Percentiles rank a stretch among this genome's conserved stretches.
phyloP scores from a whole-genome alignment of 768 basidiomycete genomes.

The Tephrocybe sp. region DNA sequence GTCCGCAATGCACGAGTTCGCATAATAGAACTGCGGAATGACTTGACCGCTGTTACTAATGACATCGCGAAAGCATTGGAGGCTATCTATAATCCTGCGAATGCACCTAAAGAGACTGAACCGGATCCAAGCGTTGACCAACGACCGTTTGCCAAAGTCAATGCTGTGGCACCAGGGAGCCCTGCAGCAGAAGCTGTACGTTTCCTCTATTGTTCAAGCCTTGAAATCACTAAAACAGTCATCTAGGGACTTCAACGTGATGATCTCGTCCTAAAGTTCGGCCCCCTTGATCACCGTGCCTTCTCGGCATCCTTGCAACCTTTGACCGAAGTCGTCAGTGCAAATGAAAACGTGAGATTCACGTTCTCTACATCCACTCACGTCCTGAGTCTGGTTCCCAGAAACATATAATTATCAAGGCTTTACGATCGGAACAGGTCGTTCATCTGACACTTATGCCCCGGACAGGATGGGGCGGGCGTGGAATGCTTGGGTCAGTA shows the following conservation, averaged over 20 bases:
- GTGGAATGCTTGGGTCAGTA: conserved; percentile 79
- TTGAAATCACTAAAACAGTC: not conserved
- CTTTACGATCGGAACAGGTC: conserved; percentile 49
- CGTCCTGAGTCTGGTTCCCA: conserved; percentile 31
- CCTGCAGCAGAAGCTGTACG: conserved; percentile 82
- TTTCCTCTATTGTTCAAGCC: not conserved
- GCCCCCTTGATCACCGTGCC: conserved; percentile 51
- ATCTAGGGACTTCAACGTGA: conserved; percentile 63
- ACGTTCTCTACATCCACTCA: not conserved
- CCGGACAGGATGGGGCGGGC: conserved; percentile 80
- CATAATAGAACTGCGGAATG: conserved; percentile 82
- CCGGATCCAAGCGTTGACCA: conserved; percentile 12
- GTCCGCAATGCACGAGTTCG: conserved; percentile 74
- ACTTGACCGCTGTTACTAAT: conserved; percentile 64
- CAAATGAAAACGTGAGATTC: conserved; percentile 74
- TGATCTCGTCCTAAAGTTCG: conserved; percentile 78
- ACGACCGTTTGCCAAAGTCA: conserved; percentile 76
- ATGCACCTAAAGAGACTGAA: conserved; percentile 20
- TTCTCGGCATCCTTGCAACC: conserved; percentile 60
- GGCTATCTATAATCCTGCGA: conserved; percentile 57
- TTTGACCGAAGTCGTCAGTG: conserved; percentile 71
- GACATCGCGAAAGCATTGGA: conserved; percentile 70
- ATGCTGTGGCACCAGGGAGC: conserved; percentile 76
- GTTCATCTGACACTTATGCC: conserved; percentile 63
- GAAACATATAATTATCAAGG: conserved; percentile 58